Conservation (phyloP, 139 green algal genomes). For the Spirogloea muscicola region DNA sequence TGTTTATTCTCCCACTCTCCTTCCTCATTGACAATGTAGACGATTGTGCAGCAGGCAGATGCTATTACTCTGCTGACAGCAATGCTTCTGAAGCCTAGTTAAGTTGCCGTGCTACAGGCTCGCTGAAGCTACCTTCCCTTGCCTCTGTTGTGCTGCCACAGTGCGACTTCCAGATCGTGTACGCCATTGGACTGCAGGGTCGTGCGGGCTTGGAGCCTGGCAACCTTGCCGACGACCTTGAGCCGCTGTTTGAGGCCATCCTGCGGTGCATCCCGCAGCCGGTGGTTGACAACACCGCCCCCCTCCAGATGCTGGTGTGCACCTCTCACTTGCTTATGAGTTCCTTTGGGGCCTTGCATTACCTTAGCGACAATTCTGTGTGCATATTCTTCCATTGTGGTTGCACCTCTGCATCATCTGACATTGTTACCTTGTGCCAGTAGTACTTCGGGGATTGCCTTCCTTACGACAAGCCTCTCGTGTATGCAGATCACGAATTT, state of each 20-base stretch:
- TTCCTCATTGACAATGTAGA: too few species aligned
- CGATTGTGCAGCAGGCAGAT: too few species aligned
- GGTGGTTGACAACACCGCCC: conserved; percentile 59
- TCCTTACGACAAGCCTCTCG: too few species aligned
- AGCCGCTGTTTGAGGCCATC: conserved; percentile 91
- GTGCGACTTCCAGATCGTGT: conserved; percentile 74
- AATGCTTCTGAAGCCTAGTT: too few species aligned
- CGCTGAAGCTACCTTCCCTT: too few species aligned
- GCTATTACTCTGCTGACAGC: too few species aligned
- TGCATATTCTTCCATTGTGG: conserved; percentile 2
- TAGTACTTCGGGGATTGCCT: too few species aligned
- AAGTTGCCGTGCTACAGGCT: too few species aligned
- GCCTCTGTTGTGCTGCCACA: conserved; percentile 12
- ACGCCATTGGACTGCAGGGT: conserved; percentile 85
- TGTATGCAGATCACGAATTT: conserved; percentile 19
- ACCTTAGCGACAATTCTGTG: neutral
- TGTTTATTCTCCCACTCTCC: neutral
- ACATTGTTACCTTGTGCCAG: too few species aligned
- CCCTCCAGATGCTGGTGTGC: conserved; percentile 85
- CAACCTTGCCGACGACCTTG: conserved; percentile 71
- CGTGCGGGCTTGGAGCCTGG: conserved; percentile 70
- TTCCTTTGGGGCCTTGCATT: neutral
- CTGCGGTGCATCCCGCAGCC: conserved; percentile 69
- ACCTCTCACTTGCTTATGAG: neutral
- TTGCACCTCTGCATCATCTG: neutral